A percentile compares a stretch with the other conserved stretches of the same genome.
These are phyloP conservation scores for Botryosphaeria dothidea DNA, from an alignment of 2,329 filamentous ascomycete genomes.

Conservation along the genomic window DNA sequence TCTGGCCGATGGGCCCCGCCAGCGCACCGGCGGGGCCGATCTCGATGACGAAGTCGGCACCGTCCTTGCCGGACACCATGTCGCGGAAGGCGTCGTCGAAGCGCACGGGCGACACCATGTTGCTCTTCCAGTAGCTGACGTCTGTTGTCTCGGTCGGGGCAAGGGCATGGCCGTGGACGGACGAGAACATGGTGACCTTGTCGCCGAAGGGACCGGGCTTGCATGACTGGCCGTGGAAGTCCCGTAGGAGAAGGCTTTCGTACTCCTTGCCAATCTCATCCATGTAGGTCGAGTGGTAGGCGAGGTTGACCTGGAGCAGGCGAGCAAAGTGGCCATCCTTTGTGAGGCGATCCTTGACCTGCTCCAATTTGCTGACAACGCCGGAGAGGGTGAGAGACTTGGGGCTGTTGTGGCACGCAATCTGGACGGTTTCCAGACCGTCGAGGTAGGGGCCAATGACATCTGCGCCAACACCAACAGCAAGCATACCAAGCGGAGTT, in stretches of 20 bases:
- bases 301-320: constrained; percentile 23
- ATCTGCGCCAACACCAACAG: constrained; percentile 25
- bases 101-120: constrained; percentile 19
- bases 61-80: constrained; percentile 19
- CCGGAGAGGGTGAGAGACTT: constrained; percentile 17
- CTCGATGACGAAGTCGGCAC: constrained; percentile 23
- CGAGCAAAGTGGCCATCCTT: constrained; percentile 23
- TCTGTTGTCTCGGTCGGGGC: not conserved
- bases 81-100: constrained; percentile 22
- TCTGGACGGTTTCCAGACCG: not conserved
- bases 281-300: constrained; percentile 26
- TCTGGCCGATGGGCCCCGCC: constrained; percentile 22
- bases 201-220: not conserved
- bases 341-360: not conserved
- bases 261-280: constrained; percentile 19
- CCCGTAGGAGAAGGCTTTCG: constrained; percentile 4
- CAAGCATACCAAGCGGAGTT: constrained; percentile 26
- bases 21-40: constrained; percentile 26
- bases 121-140: constrained; percentile 16
- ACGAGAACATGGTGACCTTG: constrained; percentile 13
- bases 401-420: constrained; percentile 25
- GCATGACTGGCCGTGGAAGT: not conserved
- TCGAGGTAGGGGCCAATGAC: constrained; percentile 18
- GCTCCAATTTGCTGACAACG: not conserved
- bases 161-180: not conserved